Evolutionary conservation across 805 yeast species (phyloP).

Genomic region (Kurtzmaniella fragi): DNA sequence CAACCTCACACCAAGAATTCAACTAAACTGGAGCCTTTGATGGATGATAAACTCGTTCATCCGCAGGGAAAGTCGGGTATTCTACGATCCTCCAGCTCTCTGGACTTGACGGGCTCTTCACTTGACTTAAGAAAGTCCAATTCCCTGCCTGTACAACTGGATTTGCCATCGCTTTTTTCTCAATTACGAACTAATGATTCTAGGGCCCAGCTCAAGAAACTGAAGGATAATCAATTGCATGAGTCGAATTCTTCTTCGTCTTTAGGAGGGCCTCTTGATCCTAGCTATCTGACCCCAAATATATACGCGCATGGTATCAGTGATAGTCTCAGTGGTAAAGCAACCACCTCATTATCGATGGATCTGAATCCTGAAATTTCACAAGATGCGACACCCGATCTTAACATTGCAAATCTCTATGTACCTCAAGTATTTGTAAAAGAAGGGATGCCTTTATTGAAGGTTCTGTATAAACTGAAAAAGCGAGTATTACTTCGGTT

Average conservation of each 20-base stretch:
- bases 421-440: slow-evolving; percentile 43
- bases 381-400: slow-evolving; percentile 7
- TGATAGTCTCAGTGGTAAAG: background rate
- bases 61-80: background rate
- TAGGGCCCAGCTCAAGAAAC: slow-evolving; percentile 2
- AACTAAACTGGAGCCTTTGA: background rate
- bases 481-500: slow-evolving; percentile 54
- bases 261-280: background rate
- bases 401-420: slow-evolving; percentile 13
- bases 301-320: slow-evolving; percentile 1
- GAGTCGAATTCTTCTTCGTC: background rate
- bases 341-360: slow-evolving; percentile 3
- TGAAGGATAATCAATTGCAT: slow-evolving; percentile 1
- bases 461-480: slow-evolving; percentile 67
- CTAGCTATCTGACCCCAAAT: slow-evolving; percentile 3
- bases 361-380: slow-evolving; percentile 9
- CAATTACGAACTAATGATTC: slow-evolving; percentile 18
- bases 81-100: slow-evolving; percentile 3
- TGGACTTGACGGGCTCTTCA: slow-evolving; percentile 5
- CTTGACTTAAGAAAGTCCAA: slow-evolving; percentile 1
- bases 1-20: background rate
- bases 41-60: no score
- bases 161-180: slow-evolving; percentile 16
- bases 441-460: slow-evolving; percentile 57
- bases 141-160: slow-evolving; percentile 19